These are phyloP conservation scores for Fusarium subtropicale DNA, from an alignment of 2,329 filamentous ascomycete genomes.

Conservation along the genomic window DNA sequence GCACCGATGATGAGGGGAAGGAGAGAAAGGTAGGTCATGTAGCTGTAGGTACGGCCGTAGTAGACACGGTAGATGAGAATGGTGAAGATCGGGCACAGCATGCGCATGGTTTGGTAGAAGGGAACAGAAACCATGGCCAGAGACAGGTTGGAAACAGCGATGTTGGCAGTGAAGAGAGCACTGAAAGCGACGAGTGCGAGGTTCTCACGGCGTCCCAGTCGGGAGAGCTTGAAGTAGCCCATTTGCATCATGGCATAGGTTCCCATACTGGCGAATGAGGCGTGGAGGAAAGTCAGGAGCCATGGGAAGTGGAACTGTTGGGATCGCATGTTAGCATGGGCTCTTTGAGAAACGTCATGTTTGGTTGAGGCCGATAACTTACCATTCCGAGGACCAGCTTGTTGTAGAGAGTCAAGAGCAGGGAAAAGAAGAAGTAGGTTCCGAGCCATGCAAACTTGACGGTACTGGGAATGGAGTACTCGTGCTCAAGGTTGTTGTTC, in stretches of 20 bases:
- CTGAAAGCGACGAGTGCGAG: slow-evolving; percentile 69
- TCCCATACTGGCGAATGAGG: slow-evolving; percentile 67
- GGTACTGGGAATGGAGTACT: slow-evolving; percentile 58
- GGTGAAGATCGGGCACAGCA: slow-evolving; percentile 71
- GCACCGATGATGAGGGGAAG: slow-evolving; percentile 71
- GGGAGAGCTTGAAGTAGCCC: slow-evolving; percentile 65
- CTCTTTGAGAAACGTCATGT: background rate
- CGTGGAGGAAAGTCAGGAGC: slow-evolving; percentile 69
- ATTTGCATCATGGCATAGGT: slow-evolving; percentile 64
- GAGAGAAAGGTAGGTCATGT: slow-evolving; percentile 68
- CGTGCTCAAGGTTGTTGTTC: slow-evolving; percentile 55
- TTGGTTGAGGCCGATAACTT: slow-evolving; percentile 37
- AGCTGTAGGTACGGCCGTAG: slow-evolving; percentile 66
- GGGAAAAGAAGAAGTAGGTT: slow-evolving; percentile 63
- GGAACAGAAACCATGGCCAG: slow-evolving; percentile 71
- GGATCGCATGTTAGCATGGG: slow-evolving; percentile 34
- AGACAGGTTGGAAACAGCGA: slow-evolving; percentile 73
- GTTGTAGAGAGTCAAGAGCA: slow-evolving; percentile 67
- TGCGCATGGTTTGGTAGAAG: slow-evolving; percentile 73
- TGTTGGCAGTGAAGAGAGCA: slow-evolving; percentile 71
- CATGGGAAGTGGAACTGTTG: slow-evolving; percentile 68
- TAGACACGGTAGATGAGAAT: slow-evolving; percentile 69
- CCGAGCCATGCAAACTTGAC: slow-evolving; percentile 63
- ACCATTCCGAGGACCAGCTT: slow-evolving; percentile 67
- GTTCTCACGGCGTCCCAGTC: slow-evolving; percentile 64